These are phyloP conservation scores for Clavispora fructus DNA, from an alignment of 805 yeast genomes.

Conservation along the genomic window DNA sequence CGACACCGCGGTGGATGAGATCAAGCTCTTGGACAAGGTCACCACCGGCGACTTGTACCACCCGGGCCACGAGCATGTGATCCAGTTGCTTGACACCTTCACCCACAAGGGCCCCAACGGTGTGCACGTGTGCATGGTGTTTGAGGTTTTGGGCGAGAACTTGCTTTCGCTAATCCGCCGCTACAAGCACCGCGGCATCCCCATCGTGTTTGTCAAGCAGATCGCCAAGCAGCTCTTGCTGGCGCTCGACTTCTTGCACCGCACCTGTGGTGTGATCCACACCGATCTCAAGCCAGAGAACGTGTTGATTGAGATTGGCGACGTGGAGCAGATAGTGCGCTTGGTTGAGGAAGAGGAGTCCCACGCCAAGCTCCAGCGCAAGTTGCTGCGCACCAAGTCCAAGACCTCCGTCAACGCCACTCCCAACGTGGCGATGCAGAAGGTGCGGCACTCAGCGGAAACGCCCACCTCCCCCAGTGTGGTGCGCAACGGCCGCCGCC, in stretches of 20 bases:
- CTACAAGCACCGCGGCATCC: conserved; percentile 40
- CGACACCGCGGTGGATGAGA: conserved; percentile 65
- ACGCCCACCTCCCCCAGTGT: conserved; percentile 29
- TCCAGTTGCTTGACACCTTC: conserved; percentile 52
- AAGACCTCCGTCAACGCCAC: conserved; percentile 6
- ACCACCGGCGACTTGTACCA: conserved; percentile 42
- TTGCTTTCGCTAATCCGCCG: conserved; percentile 46
- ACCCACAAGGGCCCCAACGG: conserved; percentile 59
- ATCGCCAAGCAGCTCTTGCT: conserved; percentile 51
- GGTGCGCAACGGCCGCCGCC: conserved; percentile 44
- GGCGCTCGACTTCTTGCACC: conserved; percentile 57
- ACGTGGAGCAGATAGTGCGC: conserved; percentile 70
- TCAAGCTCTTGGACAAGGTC: conserved; percentile 61
- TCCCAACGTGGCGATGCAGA: conserved; percentile 3
- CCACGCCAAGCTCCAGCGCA: conserved; percentile 36
- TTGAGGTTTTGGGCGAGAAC: conserved; percentile 61
- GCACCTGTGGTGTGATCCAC: conserved; percentile 51
- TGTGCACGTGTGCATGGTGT: conserved; percentile 59
- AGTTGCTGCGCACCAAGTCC: conserved; percentile 13
- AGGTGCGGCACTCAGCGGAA: conserved; percentile 1
- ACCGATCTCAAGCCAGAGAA: conserved; percentile 17
- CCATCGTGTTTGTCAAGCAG: conserved; percentile 48
- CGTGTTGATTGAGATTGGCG: conserved; percentile 56
- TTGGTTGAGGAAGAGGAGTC: conserved; percentile 59
- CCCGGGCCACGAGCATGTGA: conserved; percentile 46